Evolutionary conservation across 2,329 filamentous ascomycete genomes (phyloP), one percentile per base, ranked within the genome.

Genomic region (Fusarium citri): DNA sequence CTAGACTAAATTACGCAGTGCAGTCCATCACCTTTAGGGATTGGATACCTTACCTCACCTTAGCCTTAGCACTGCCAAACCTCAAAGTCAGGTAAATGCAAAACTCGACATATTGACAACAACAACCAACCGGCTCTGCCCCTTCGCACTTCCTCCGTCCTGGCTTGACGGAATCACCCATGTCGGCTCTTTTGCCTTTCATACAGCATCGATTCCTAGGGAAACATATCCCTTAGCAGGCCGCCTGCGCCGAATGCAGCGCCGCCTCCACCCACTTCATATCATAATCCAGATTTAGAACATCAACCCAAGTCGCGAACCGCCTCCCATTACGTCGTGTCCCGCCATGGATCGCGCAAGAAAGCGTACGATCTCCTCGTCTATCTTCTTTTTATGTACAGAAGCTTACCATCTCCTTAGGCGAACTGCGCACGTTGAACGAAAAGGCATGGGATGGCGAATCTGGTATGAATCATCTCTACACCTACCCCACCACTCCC

Each of bases 401-500:
- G 25, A 28, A 54, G 54, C 71, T 76, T 30, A 77, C 67, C 51
- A 31, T 55, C 25, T 55, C 42, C 43, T 8, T 78, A 98, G 94
- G 94, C 84, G 93, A 97, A 85, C 87, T 98, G 83, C 93, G 94
- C 85, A 88, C 92, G 83, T 85, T 97, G 77, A 99, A 99, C 80
- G 87, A 90, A 78, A 89, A 89, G 82, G 93, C 92, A 68, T 99
- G 96, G 96, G 87, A 92, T 78, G 94, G 94, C 77, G 93, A 97
- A 76, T 90, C 88, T 85, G 93, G 95, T 97, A 78, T 68, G 79
- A 72, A 64, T 66, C 42, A 69, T 64, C 66, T 60, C 50, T 61
- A 53, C n/a, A 58, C 54, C 42, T 56, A 66, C 67, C 68, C 61
- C 69, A 59, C 57, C 59, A 65, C 60, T 45, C 40, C 50, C 62